Evolutionary conservation across 495 filamentous ascomycete species (phyloP), one percentile per base, ranked within the genome.

Genomic region (Elasticomyces elasticus): DNA sequence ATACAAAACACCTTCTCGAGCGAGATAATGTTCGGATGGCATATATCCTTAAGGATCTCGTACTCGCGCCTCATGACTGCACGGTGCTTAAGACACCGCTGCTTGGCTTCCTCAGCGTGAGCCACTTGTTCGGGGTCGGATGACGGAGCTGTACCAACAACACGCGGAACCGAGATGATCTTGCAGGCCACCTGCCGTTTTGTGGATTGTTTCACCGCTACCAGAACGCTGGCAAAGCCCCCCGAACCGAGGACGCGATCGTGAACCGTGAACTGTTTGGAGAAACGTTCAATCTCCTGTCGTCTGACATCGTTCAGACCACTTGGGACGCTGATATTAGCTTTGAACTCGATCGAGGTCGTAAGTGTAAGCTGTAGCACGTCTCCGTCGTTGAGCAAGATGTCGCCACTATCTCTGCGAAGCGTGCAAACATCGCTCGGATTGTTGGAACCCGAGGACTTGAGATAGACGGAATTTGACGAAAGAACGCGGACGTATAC

Each of bases 1-100:
- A 64, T 69, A 50, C 54, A 66, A 54, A 72, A 66, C 2, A 72
- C 69, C 50, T 71, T 72, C 42, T 71, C 62, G 20, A 77, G 59
- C 6, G 42, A 59, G 53, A 76, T 67, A 31, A 76, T 72, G 58
- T 76, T 76, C 9, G 74, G 74, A 65, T 75, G 54, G 27, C 54
- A 67, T 23, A 76, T 49, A 35, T 66, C 52, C 42, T 64, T 67
- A n/a, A 74, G 59, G 10, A 74, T 59, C 15, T 66, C 58, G 19
- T 72, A 67, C 41, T 70, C 67, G 22, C 66, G 50, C 13, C 58
- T 61, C 15, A 55, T 58, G 46, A 60, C 58, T 6, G 26, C 23
- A 0, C 35, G 47, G n/a, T 44, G 51, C 24, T 60, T 61, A 6
- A n/a, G 46, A 11, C 54, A 52, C 42, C 30, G 33, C 7, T 7